Conservation (phyloP, 192 early-diverging fungal genomes). For the Entomortierella chlamydospora region DNA sequence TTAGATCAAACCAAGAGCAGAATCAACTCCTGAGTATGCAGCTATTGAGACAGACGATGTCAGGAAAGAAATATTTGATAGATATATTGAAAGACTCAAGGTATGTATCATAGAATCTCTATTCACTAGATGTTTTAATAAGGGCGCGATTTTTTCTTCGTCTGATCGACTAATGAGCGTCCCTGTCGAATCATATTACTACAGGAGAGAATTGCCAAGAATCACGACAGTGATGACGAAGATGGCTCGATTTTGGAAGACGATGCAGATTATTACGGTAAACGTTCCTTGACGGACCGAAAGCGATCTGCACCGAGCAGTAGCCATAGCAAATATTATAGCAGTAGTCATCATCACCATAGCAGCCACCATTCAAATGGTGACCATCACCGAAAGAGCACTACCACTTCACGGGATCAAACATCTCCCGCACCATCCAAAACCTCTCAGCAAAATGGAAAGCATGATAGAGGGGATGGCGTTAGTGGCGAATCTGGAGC, state of each 20-base stretch:
- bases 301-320: constrained; percentile 5
- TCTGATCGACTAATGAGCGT: no score
- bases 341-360: constrained; percentile 12
- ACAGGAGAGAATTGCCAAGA: constrained; percentile 58
- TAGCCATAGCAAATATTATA: constrained; percentile 6
- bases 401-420: constrained; percentile 3
- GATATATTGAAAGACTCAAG: constrained; percentile 71
- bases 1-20: constrained; percentile 24
- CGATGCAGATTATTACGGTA: constrained; percentile 50
- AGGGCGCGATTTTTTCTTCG: no score
- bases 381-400: constrained; percentile 22
- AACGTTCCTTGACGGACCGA: background rate
- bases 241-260: constrained; percentile 71
- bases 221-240: constrained; percentile 73
- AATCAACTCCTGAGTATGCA: constrained; percentile 69
- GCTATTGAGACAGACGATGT: constrained; percentile 74
- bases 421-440: constrained; percentile 10
- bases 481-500: background rate
- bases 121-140: no score
- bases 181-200: background rate
- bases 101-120: constrained; percentile 50
- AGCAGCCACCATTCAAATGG: constrained; percentile 9
- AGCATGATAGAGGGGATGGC: constrained; percentile 1
- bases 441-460: constrained; percentile 17
- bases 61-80: constrained; percentile 80